phyloP scores from a whole-genome alignment of 2,329 filamentous ascomycete genomes.

The Hypomyces rosellus region DNA sequence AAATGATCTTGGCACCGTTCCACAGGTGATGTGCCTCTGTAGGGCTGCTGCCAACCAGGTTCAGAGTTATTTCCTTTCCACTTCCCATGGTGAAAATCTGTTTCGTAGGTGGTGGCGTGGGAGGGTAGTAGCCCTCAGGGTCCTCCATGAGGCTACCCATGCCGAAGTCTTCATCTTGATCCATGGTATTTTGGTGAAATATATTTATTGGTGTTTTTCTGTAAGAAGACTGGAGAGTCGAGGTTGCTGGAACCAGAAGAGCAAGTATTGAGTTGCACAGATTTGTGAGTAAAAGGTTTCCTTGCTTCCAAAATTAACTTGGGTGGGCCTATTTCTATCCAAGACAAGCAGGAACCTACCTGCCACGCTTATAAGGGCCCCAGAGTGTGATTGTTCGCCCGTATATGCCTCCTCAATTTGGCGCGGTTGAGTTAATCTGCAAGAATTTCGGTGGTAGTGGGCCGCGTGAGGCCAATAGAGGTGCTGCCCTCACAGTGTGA shows the following conservation, averaged over 20 bases:
- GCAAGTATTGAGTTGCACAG: too few relatives aligned
- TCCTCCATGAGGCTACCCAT: conserved; percentile 64
- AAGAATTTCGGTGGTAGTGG: conserved; percentile 4
- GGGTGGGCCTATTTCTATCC: too few relatives aligned
- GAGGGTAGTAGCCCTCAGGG: conserved; percentile 72
- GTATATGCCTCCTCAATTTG: too few relatives aligned
- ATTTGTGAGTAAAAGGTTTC: too few relatives aligned
- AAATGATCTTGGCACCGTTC: conserved; percentile 78
- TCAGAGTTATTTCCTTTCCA: conserved; percentile 60
- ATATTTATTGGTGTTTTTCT: too few relatives aligned
- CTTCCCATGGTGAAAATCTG: conserved; percentile 64
- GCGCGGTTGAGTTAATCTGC: neutral
- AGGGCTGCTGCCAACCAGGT: conserved; percentile 81
- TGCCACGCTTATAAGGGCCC: too few relatives aligned
- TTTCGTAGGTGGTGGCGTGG: conserved; percentile 68
- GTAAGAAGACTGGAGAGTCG: too few relatives aligned
- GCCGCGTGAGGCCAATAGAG: neutral
- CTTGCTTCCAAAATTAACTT: too few relatives aligned
- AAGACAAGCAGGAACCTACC: too few relatives aligned
- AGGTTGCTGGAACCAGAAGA: too few relatives aligned
- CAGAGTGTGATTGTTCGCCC: too few relatives aligned
- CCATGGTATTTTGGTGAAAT: conserved; percentile 18
- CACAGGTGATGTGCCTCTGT: conserved; percentile 87
- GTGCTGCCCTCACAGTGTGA: conserved; percentile 12
- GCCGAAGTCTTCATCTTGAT: conserved; percentile 30